These are phyloP conservation scores for Mollisiaceae sp. DNA, from an alignment of 2,329 filamentous ascomycete genomes.

Conservation along the genomic window DNA sequence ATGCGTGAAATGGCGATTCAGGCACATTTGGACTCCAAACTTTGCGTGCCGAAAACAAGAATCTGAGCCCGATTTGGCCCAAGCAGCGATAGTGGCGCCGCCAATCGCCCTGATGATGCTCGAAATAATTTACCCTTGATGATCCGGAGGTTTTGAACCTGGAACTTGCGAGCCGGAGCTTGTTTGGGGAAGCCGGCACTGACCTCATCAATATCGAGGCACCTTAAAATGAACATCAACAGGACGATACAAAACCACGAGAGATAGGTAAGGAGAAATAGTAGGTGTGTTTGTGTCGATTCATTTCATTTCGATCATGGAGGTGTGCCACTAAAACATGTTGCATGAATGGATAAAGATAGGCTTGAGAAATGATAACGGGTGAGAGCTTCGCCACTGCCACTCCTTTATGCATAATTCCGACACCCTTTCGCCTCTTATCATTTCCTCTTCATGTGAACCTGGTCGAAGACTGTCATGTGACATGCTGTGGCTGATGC, in stretches of 20 bases:
- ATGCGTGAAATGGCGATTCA: neutral
- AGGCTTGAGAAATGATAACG: neutral
- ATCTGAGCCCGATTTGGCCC: neutral
- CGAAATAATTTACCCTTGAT: constrained; percentile 6
- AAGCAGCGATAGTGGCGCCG: constrained; percentile 13
- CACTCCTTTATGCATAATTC: constrained; percentile 5
- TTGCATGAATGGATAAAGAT: constrained; percentile 1
- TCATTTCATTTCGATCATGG: neutral
- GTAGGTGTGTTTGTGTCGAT: neutral
- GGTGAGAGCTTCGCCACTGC: constrained; percentile 1
- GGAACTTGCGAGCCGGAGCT: neutral
- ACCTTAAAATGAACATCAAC: neutral
- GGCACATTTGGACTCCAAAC: neutral
- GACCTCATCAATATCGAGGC: neutral
- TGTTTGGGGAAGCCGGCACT: neutral
- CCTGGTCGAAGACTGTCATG: neutral
- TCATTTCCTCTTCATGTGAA: constrained; percentile 4
- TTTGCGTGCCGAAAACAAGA: neutral
- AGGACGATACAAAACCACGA: neutral
- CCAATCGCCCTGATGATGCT: constrained; percentile 9
- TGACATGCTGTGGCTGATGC: neutral
- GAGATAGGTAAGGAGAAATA: neutral
- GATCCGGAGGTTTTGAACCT: neutral
- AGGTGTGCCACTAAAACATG: neutral
- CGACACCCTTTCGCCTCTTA: neutral